Conservation (phyloP, 345 rosid genomes). For the Carallia pectinifolia region DNA sequence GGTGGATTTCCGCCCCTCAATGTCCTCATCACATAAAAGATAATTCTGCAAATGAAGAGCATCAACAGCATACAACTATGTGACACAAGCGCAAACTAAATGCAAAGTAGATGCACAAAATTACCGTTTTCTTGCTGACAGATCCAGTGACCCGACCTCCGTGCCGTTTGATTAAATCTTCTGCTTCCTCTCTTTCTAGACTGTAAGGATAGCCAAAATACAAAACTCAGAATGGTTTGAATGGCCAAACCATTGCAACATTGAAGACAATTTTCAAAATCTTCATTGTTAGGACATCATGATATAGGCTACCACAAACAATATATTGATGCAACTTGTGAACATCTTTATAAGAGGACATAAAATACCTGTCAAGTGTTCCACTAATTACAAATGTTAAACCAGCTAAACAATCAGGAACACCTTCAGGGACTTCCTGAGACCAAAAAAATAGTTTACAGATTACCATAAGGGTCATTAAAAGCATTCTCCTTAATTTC, state of each 20-base stretch:
- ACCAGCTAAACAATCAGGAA: constrained; percentile 81
- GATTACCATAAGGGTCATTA: constrained; percentile 12
- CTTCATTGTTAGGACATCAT: too few relatives aligned
- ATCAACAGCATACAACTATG: constrained; percentile 20
- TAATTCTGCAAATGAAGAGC: constrained; percentile 59
- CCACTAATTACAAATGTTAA: constrained; percentile 96
- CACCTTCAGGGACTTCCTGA: constrained; percentile 99
- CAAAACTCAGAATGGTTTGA: neutral
- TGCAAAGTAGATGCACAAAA: constrained; percentile 21
- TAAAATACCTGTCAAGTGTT: constrained; percentile 89
- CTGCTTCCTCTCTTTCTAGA: constrained; percentile 98
- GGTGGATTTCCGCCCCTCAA: constrained; percentile 80
- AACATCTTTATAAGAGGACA: constrained; percentile 13
- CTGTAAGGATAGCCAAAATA: constrained; percentile 40
- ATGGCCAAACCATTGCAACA: neutral
- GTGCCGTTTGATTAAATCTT: constrained; percentile 85
- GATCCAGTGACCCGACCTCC: constrained; percentile 96
- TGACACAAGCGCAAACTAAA: constrained; percentile 13
- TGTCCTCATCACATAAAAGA: constrained; percentile 95
- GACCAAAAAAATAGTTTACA: constrained; percentile 23
- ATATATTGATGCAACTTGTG: neutral
- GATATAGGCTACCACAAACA: too few relatives aligned
- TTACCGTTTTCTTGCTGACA: constrained; percentile 97
- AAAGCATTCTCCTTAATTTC: neutral
- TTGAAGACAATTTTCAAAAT: neutral